Conservation (phyloP, 495 filamentous ascomycete genomes). For the Penicillium pulvis region DNA sequence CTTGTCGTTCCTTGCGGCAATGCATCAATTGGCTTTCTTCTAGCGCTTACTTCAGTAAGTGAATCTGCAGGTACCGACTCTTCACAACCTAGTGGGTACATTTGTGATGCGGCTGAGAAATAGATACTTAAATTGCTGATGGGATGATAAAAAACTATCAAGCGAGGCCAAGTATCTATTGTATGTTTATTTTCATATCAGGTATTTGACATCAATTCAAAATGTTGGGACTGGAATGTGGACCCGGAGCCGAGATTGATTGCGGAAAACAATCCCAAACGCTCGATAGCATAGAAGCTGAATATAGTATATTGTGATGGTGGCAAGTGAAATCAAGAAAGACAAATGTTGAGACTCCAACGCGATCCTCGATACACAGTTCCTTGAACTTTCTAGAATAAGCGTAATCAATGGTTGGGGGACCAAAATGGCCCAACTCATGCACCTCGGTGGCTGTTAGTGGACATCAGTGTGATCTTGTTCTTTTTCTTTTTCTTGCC, state of each 20-base stretch:
- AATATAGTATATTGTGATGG: neutral
- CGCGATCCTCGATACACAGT: neutral
- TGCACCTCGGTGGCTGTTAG: constrained; percentile 69
- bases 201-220: constrained; percentile 14
- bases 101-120: too few relatives aligned
- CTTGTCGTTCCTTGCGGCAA: constrained; percentile 16
- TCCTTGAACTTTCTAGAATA: neutral
- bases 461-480: constrained; percentile 94
- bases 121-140: too few relatives aligned
- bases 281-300: neutral
- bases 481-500: constrained; percentile 81
- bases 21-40: neutral
- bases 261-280: neutral
- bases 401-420: neutral
- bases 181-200: constrained; percentile 18
- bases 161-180: neutral
- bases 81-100: too few relatives aligned
- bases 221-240: constrained; percentile 28
- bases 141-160: neutral
- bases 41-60: neutral
- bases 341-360: neutral
- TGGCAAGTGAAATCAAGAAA: neutral
- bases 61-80: neutral
- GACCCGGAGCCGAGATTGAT: constrained; percentile 7
- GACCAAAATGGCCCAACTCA: constrained; percentile 26